Percentiles rank a stretch among this genome's conserved stretches.
Conservation (phyloP, 208 protist species). For the Leishmania mexicana region DNA sequence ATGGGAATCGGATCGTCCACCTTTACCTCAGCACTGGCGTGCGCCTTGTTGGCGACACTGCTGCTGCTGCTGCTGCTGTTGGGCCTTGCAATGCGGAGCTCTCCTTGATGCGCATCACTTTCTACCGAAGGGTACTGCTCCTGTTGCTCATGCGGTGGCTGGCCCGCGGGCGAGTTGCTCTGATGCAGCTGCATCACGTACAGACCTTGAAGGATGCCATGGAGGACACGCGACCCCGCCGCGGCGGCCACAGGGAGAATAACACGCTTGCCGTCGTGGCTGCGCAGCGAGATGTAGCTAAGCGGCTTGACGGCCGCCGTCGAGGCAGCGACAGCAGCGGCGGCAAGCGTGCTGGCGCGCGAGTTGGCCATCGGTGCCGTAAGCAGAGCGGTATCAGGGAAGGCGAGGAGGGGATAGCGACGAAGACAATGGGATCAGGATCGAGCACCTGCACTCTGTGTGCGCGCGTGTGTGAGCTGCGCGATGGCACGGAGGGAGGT, state of each 20-base stretch:
- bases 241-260: conserved; percentile 64
- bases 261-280: conserved; percentile 48
- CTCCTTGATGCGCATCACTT: background rate
- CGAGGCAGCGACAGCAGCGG: background rate
- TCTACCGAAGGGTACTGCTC: background rate
- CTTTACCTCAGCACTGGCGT: too few relatives aligned
- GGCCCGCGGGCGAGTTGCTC: background rate
- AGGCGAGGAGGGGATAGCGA: background rate
- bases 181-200: conserved; percentile 31
- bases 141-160: background rate
- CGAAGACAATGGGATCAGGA: background rate
- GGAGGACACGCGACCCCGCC: conserved; percentile 49
- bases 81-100: background rate
- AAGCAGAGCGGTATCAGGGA: background rate
- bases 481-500: background rate
- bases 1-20: background rate
- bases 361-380: conserved; percentile 1
- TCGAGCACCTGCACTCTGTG: background rate
- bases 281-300: conserved; percentile 52
- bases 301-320: conserved; percentile 18
- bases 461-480: background rate
- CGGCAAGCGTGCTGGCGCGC: background rate
- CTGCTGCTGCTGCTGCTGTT: background rate
- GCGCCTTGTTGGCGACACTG: background rate
- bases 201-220: conserved; percentile 61